These are phyloP conservation scores for Actinomortierella ambigua DNA, from an alignment of 371 early-diverging fungal genomes.

Conservation along the genomic window DNA sequence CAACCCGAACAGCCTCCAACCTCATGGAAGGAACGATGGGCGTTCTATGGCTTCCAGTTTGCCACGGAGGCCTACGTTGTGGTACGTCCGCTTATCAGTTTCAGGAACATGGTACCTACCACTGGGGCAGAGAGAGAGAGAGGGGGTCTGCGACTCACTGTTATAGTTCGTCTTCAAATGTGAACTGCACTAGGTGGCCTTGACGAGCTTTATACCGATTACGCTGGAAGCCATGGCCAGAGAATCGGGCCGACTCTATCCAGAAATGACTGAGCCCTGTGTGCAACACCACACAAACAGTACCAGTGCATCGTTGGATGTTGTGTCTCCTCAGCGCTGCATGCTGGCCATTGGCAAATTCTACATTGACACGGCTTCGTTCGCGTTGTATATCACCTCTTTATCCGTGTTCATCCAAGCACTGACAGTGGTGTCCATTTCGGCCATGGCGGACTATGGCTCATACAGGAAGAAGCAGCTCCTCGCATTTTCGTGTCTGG, in stretches of 20 bases:
- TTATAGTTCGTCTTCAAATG: neutral
- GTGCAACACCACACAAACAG: slow-evolving; percentile 9
- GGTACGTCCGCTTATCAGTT: slow-evolving; percentile 6
- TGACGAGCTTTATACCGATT: slow-evolving; percentile 45
- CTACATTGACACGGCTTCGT: slow-evolving; percentile 41
- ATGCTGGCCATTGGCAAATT: slow-evolving; percentile 37
- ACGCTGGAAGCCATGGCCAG: slow-evolving; percentile 41
- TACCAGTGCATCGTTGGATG: neutral
- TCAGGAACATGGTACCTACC: neutral
- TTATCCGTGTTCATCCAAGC: slow-evolving; percentile 42
- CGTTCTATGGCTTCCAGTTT: slow-evolving; percentile 42
- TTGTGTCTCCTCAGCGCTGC: slow-evolving; percentile 17
- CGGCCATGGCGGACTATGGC: slow-evolving; percentile 35
- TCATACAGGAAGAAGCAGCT: slow-evolving; percentile 44
- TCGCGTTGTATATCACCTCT: slow-evolving; percentile 42
- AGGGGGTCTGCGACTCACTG: too few species aligned
- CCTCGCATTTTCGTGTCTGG: slow-evolving; percentile 27
- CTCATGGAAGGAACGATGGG: slow-evolving; percentile 30
- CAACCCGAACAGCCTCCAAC: slow-evolving; percentile 32
- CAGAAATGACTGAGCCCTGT: slow-evolving; percentile 34
- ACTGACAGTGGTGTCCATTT: slow-evolving; percentile 36
- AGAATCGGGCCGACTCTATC: slow-evolving; percentile 33
- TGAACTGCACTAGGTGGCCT: slow-evolving; percentile 22
- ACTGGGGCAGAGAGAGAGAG: neutral
- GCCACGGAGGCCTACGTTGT: slow-evolving; percentile 44